Conservation (phyloP, 257 asterid species). For the Solanum paucissectum region DNA sequence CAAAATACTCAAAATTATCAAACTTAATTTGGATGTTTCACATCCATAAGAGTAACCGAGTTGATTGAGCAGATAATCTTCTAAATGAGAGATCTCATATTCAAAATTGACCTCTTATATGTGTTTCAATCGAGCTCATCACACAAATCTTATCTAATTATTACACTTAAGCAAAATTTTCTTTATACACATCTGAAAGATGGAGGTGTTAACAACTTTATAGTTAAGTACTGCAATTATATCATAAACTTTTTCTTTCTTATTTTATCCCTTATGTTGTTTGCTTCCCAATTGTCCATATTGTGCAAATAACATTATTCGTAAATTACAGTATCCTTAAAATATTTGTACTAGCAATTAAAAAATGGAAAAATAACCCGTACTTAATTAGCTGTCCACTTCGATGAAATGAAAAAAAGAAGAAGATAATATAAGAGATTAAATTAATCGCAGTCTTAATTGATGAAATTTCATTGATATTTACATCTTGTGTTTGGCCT, state of each 20-base stretch:
- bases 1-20: neutral
- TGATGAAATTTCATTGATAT: slow-evolving; percentile 3
- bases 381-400: neutral
- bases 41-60: neutral
- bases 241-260: neutral
- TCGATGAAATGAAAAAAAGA: neutral
- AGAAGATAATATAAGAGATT: neutral
- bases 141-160: neutral
- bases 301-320: neutral
- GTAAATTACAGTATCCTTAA: neutral
- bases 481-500: neutral
- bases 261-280: neutral
- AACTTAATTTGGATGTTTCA: neutral
- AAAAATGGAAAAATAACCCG: neutral
- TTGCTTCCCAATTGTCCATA: neutral
- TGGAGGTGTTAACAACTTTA: neutral
- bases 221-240: neutral
- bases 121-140: neutral
- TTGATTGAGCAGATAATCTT: neutral
- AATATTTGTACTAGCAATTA: neutral
- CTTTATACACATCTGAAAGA: neutral
- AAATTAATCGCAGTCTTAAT: neutral
- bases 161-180: fast-evolving
- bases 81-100: neutral
- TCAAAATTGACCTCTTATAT: fast-evolving